Evolutionary conservation across 139 green algal species (phyloP).

Genomic region (Chlamydomonas schloesseri): DNA sequence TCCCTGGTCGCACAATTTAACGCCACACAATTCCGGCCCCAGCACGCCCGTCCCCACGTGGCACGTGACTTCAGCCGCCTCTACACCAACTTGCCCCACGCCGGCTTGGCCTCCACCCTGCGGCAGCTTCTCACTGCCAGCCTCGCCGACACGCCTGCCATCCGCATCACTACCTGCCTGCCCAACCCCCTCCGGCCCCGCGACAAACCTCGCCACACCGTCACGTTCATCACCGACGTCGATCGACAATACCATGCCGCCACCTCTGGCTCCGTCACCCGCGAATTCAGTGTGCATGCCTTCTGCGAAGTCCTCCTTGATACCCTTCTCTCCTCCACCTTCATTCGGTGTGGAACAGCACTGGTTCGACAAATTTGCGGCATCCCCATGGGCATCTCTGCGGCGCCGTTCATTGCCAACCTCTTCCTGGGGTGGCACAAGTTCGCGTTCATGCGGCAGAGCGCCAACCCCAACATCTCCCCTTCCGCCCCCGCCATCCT

Average conservation of each 20-base stretch:
- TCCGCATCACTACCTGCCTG: neutral
- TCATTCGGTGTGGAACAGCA: neutral
- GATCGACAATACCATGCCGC: too few relatives aligned
- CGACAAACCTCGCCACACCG: neutral
- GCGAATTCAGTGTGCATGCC: neutral
- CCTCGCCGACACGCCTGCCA: neutral
- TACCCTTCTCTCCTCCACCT: neutral
- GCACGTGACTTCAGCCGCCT: neutral
- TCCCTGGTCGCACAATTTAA: too few relatives aligned
- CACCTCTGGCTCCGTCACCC: neutral
- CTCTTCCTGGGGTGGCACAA: too few relatives aligned
- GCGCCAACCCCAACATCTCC: too few relatives aligned
- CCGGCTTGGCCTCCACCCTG: neutral
- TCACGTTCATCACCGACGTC: neutral
- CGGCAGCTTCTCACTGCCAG: neutral
- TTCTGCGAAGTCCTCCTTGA: neutral
- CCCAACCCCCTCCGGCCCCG: neutral
- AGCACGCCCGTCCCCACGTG: neutral
- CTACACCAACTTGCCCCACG: too few relatives aligned
- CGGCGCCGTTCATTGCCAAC: neutral
- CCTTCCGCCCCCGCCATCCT: neutral
- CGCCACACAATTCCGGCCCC: neutral
- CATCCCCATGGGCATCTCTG: slow-evolving; percentile 7
- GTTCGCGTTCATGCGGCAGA: neutral
- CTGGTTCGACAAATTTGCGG: neutral